Evolutionary conservation across 495 filamentous ascomycete genomes (phyloP).

Genomic region (Emericellopsis terricola): DNA sequence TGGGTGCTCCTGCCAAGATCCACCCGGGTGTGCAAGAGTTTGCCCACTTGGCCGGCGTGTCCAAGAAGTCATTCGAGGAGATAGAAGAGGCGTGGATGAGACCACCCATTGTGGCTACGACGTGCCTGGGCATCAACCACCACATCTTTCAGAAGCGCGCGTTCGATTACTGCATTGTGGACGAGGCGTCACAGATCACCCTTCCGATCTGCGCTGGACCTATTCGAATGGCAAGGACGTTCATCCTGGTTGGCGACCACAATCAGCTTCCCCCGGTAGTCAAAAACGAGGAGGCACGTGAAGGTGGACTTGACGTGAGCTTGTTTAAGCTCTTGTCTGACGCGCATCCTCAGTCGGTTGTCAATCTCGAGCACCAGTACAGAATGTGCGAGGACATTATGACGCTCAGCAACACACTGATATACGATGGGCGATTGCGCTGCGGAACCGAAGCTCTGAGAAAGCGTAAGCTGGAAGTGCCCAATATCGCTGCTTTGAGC

Average conservation of each 20-base stretch:
- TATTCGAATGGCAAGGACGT: constrained; percentile 81
- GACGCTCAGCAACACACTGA: constrained; percentile 79
- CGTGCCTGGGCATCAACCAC: constrained; percentile 82
- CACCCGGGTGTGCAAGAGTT: constrained; percentile 76
- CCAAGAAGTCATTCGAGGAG: constrained; percentile 61
- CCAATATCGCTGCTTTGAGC: constrained; percentile 33
- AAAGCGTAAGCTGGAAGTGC: constrained; percentile 36
- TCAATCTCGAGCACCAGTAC: constrained; percentile 87
- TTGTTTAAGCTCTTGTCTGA: constrained; percentile 89
- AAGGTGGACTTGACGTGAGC: constrained; percentile 79
- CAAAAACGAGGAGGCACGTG: constrained; percentile 71
- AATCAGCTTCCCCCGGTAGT: constrained; percentile 89
- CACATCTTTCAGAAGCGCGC: constrained; percentile 70
- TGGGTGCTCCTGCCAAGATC: constrained; percentile 68
- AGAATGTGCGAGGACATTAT: constrained; percentile 97
- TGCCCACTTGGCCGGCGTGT: constrained; percentile 52
- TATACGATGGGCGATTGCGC: constrained; percentile 76
- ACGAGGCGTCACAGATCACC: constrained; percentile 95
- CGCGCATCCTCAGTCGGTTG: constrained; percentile 65
- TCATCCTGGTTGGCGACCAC: constrained; percentile 91
- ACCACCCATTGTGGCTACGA: constrained; percentile 80
- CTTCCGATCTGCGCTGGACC: constrained; percentile 85
- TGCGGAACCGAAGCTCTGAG: constrained; percentile 71
- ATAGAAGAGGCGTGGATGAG: constrained; percentile 65
- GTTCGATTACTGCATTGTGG: constrained; percentile 96